Evolutionary conservation across 371 early-diverging fungal genomes (phyloP).

Genomic region (Lichtheimia ramosa): DNA sequence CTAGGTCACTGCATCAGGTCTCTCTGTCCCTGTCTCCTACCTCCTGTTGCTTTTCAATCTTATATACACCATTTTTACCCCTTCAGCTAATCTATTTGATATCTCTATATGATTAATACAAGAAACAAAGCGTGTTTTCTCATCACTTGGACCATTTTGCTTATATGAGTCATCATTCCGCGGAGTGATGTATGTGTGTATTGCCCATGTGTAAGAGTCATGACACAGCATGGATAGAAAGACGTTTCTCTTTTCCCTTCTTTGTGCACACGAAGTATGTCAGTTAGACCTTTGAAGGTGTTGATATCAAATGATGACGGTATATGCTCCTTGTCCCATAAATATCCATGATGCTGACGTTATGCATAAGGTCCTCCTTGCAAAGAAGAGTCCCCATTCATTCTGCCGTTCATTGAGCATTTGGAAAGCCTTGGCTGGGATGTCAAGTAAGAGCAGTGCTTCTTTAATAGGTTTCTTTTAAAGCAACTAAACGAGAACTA

Average conservation of each 20-base stretch:
- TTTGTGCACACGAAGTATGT: neutral
- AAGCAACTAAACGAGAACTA: neutral
- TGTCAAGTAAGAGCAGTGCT: conserved; percentile 25
- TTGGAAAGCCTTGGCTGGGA: conserved; percentile 41
- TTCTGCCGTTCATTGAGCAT: conserved; percentile 40
- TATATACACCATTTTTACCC: too few relatives aligned
- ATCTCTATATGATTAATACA: too few relatives aligned
- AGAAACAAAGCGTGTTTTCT: too few relatives aligned
- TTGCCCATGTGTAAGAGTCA: too few relatives aligned
- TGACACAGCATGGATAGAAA: neutral
- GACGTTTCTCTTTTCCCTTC: neutral
- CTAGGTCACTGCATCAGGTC: conserved; percentile 5
- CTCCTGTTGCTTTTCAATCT: too few relatives aligned
- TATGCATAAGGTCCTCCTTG: conserved; percentile 36
- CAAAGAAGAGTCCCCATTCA: conserved; percentile 40
- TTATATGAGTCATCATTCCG: too few relatives aligned
- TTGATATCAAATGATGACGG: conserved; percentile 42
- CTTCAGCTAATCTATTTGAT: too few relatives aligned
- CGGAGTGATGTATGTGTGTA: too few relatives aligned
- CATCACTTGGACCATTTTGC: too few relatives aligned
- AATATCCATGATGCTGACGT: neutral
- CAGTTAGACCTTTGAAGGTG: conserved; percentile 23
- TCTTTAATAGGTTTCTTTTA: neutral
- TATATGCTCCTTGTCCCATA: conserved; percentile 7
- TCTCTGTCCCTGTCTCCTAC: neutral